phyloP scores from a whole-genome alignment of 2,329 filamentous ascomycete species.

The Paecilomyces niveus region DNA sequence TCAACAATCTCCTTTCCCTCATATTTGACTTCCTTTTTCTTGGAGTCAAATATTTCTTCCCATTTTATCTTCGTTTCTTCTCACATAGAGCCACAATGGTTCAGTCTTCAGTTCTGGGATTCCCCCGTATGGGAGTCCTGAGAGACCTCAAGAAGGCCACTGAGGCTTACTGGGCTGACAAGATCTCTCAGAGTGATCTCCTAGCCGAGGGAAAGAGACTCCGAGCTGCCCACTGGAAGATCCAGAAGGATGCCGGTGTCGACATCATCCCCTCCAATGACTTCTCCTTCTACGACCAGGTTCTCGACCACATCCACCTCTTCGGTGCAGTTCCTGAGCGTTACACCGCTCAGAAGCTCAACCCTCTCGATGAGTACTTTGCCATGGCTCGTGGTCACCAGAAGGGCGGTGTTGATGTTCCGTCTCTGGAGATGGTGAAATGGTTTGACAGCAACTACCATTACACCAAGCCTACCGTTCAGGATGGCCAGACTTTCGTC shows the following conservation, averaged over 20 bases:
- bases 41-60: neutral
- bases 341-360: conserved; percentile 83
- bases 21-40: neutral
- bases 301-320: conserved; percentile 95
- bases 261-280: conserved; percentile 98
- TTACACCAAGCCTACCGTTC: conserved; percentile 98
- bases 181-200: conserved; percentile 85
- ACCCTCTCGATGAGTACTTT: conserved; percentile 93
- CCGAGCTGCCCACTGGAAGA: conserved; percentile 95
- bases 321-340: conserved; percentile 89
- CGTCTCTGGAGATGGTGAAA: conserved; percentile 86
- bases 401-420: conserved; percentile 39
- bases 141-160: conserved; percentile 99
- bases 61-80: neutral
- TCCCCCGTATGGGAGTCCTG: conserved; percentile 96
- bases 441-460: conserved; percentile 99
- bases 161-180: conserved; percentile 94
- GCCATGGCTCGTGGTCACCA: conserved; percentile 99
- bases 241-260: conserved; percentile 97
- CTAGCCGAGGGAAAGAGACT: conserved; percentile 94
- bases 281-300: conserved; percentile 98
- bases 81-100: neutral
- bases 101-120: conserved; percentile 69
- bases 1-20: neutral
- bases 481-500: conserved; percentile 95